phyloP scores from a whole-genome alignment of 1,139 yeast genomes.

The Suhomyces yuchorum region DNA sequence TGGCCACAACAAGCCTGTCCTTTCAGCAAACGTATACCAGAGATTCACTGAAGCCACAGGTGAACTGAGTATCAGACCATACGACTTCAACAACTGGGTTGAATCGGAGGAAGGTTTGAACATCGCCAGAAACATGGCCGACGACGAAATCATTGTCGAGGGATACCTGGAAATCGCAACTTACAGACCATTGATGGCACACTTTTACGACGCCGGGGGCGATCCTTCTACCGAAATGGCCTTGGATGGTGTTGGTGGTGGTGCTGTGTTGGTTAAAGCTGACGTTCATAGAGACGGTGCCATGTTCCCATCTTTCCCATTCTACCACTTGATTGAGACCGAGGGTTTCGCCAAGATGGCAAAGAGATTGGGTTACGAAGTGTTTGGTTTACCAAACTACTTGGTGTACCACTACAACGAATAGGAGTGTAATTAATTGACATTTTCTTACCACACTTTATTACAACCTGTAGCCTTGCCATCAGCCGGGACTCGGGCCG shows the following conservation, averaged over 20 bases:
- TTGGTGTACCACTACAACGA: constrained; percentile 85
- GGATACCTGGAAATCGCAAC: constrained; percentile 93
- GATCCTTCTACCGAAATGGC: constrained; percentile 66
- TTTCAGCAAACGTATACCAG: constrained; percentile 93
- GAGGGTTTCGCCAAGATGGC: constrained; percentile 99
- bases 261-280: constrained; percentile 92
- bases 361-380: constrained; percentile 86
- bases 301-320: constrained; percentile 98
- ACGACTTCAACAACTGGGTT: constrained; percentile 95
- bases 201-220: constrained; percentile 68
- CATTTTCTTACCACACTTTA: not conserved
- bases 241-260: constrained; percentile 97
- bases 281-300: constrained; percentile 99
- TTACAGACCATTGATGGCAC: constrained; percentile 94
- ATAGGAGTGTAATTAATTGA: constrained; percentile 23
- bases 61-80: constrained; percentile 70
- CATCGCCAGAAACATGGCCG: constrained; percentile 68
- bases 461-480: too few species aligned
- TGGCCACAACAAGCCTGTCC: constrained; percentile 79
- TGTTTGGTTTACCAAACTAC: constrained; percentile 91
- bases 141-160: constrained; percentile 91
- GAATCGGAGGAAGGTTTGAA: constrained; percentile 85
- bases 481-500: too few species aligned
- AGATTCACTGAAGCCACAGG: constrained; percentile 63
- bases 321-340: constrained; percentile 93